Evolutionary conservation across 805 yeast genomes (phyloP).

Genomic region (Saccharomyces cerevisiae): DNA sequence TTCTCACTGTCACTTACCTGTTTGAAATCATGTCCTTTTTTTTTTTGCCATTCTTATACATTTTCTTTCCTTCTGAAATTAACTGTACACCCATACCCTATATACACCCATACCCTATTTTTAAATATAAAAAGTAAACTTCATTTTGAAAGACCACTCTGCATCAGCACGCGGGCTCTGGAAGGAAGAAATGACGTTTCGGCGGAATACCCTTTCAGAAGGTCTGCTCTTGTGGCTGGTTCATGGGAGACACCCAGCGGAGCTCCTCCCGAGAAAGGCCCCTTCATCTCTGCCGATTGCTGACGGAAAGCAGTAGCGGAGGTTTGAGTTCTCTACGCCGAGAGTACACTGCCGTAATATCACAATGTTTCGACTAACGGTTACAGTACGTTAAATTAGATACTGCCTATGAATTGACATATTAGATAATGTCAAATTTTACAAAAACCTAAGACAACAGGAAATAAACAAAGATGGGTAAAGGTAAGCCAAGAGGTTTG

Average conservation of each 20-base stretch:
- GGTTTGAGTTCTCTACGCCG: not conserved
- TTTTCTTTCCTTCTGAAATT: not conserved
- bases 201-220: not conserved
- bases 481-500: slow-evolving; percentile 99
- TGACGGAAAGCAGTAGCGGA: not conserved
- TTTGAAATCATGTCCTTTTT: not conserved
- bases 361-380: not conserved
- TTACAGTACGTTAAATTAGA: not conserved
- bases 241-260: not conserved
- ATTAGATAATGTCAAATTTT: not conserved
- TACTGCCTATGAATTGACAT: not conserved
- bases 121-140: not conserved
- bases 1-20: not conserved
- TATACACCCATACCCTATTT: too few species aligned
- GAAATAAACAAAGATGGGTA: slow-evolving; percentile 70
- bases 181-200: too few species aligned
- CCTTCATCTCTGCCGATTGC: not conserved
- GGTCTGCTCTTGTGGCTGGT: not conserved
- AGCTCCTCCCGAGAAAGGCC: not conserved
- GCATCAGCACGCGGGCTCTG: not conserved
- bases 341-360: not conserved
- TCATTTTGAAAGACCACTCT: not conserved
- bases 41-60: not conserved
- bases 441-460: slow-evolving; percentile 6
- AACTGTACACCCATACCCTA: not conserved